Percentiles rank a stretch among this genome's conserved stretches.
These are phyloP conservation scores for Cyclospora cayetanensis DNA, from an alignment of 169 alveolate genomes.

Conservation along the genomic window DNA sequence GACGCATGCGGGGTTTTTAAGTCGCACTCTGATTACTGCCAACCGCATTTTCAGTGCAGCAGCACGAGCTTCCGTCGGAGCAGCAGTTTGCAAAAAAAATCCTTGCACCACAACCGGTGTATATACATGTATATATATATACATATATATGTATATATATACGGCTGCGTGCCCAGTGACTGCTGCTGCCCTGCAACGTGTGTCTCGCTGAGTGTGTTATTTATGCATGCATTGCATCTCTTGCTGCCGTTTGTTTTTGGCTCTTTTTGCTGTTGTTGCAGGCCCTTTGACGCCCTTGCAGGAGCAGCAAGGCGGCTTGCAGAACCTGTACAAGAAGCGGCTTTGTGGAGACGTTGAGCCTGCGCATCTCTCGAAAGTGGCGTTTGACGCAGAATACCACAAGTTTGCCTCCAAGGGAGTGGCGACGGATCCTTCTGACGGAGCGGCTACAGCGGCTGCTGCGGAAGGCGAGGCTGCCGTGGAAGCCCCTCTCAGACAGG, in stretches of 20 bases:
- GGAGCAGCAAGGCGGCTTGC: conserved; percentile 42
- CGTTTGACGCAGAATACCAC: conserved; percentile 47
- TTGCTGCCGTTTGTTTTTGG: not conserved
- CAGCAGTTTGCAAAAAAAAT: not conserved
- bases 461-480: not conserved
- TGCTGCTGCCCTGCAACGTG: not conserved
- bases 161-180: not conserved
- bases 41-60: not conserved
- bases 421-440: conserved; percentile 53
- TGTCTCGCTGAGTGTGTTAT: not conserved
- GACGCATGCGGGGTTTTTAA: no score
- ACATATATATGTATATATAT: not conserved
- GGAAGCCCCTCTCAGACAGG: not conserved
- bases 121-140: not conserved
- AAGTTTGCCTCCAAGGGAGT: not conserved
- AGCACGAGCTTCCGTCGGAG: not conserved
- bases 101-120: not conserved
- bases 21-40: not conserved
- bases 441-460: not conserved
- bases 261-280: conserved; percentile 48
- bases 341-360: conserved; percentile 12
- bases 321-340: conserved; percentile 23
- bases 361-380: conserved; percentile 13
- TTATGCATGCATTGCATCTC: not conserved
- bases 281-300: conserved; percentile 52